phyloP scores from a whole-genome alignment of 2,329 filamentous ascomycete genomes.

The Talaromyces sp. region DNA sequence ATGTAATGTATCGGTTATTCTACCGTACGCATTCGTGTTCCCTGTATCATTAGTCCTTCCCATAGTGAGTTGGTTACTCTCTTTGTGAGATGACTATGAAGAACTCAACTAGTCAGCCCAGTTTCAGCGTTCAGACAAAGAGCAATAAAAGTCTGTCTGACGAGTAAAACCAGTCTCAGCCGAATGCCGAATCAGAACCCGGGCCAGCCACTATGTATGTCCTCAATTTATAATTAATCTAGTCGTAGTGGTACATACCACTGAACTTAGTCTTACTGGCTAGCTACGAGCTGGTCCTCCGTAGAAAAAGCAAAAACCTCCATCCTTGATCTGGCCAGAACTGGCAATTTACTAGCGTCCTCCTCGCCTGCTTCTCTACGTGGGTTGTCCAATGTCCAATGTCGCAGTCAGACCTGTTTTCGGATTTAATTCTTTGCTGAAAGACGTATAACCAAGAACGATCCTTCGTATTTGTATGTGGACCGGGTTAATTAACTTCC shows the following conservation, averaged over 20 bases:
- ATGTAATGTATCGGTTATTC: too few species aligned
- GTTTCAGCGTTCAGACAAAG: too few species aligned
- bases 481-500: background rate
- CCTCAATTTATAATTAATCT: constrained; percentile 1
- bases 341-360: background rate
- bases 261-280: background rate
- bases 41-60: too few species aligned
- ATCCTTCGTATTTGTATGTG: background rate
- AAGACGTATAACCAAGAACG: too few species aligned
- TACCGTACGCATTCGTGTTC: too few species aligned
- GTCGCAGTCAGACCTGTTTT: too few species aligned
- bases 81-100: background rate
- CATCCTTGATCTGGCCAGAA: background rate
- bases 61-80: too few species aligned
- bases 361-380: too few species aligned
- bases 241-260: background rate
- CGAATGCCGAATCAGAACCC: constrained; percentile 4
- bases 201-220: background rate
- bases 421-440: background rate
- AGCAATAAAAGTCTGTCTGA: too few species aligned
- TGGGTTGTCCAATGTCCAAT: too few species aligned
- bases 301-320: background rate
- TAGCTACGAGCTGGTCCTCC: background rate
- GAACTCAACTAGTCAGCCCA: background rate
- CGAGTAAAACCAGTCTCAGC: background rate